A percentile compares a stretch with the other conserved stretches of the same genome.
Evolutionary conservation across 148 eudicot genomes (phyloP).

Genomic region (Fagopyrum esculentum): DNA sequence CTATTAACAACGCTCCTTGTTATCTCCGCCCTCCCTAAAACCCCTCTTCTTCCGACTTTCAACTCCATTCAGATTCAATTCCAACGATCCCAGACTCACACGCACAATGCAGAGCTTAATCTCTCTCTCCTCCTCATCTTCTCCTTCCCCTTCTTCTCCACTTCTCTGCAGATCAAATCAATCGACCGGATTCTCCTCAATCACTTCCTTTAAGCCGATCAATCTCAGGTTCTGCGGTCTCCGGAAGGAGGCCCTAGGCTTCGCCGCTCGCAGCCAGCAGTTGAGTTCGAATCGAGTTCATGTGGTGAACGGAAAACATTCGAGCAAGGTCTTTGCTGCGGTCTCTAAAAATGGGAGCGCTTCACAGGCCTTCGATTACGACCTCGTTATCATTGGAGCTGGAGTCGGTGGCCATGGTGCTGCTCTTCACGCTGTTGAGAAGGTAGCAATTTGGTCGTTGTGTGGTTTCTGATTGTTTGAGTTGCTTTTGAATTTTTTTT

Average conservation of each 20-base stretch:
- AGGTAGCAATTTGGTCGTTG: conserved; percentile 30
- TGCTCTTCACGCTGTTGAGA: conserved; percentile 95
- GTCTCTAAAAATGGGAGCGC: conserved; percentile 42
- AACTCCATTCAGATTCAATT: background rate
- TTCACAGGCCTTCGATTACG: conserved; percentile 62
- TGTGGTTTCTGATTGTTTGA: background rate
- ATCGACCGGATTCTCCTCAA: conserved; percentile 12
- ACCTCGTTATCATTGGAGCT: conserved; percentile 87
- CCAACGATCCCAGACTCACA: background rate
- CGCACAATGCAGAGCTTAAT: conserved; percentile 58
- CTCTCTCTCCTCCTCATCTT: conserved; percentile 49
- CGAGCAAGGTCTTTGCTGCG: conserved; percentile 29
- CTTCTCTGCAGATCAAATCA: conserved; percentile 30
- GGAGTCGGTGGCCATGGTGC: conserved; percentile 99
- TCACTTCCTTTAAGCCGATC: conserved; percentile 21
- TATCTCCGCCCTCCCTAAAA: background rate
- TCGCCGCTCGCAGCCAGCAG: conserved; percentile 18
- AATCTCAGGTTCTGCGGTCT: conserved; percentile 81
- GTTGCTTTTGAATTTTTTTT: background rate
- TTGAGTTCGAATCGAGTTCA: conserved; percentile 19
- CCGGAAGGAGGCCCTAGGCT: conserved; percentile 36
- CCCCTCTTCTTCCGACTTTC: background rate
- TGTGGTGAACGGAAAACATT: conserved; percentile 12
- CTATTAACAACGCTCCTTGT: background rate
- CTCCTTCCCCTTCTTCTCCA: conserved; percentile 37